phyloP scores from a whole-genome alignment of 2,329 filamentous ascomycete species.

The Neocucurbitaria cava region DNA sequence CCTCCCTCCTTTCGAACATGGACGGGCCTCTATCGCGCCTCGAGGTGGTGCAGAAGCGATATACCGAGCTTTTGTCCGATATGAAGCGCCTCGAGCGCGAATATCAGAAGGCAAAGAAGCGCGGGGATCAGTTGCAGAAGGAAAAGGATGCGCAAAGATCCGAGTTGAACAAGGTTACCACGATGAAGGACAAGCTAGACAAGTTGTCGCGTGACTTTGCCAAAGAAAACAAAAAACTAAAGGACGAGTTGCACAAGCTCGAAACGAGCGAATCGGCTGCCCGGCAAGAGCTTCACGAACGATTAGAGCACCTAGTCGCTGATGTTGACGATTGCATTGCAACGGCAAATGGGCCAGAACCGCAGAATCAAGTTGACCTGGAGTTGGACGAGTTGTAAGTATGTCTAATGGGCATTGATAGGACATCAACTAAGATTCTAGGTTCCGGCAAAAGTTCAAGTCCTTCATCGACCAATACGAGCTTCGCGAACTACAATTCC shows the following conservation, averaged over 20 bases:
- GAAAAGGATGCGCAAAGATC: conserved; percentile 90
- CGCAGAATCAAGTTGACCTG: conserved; percentile 78
- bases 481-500: conserved; percentile 91
- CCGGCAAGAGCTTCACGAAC: conserved; percentile 82
- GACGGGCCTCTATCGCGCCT: conserved; percentile 93
- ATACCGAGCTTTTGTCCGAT: conserved; percentile 87
- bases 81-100: conserved; percentile 97
- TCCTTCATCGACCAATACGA: conserved; percentile 97
- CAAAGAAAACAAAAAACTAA: conserved; percentile 97
- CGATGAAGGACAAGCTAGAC: conserved; percentile 94
- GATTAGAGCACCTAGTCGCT: conserved; percentile 78
- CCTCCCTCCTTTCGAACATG: conserved; percentile 82
- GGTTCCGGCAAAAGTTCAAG: conserved; percentile 80
- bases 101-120: conserved; percentile 94
- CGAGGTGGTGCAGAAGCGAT: conserved; percentile 87
- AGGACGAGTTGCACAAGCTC: conserved; percentile 87
- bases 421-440: conserved; percentile 33
- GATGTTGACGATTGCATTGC: conserved; percentile 90
- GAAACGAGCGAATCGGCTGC: conserved; percentile 86
- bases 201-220: conserved; percentile 94
- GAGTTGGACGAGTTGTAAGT: conserved; percentile 88
- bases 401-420: background rate
- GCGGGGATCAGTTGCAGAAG: conserved; percentile 91
- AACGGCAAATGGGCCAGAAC: conserved; percentile 80
- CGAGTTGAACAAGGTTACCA: conserved; percentile 88